phyloP scores from a whole-genome alignment of 2,329 filamentous ascomycete genomes.

The Ascochyta viciae-villosae region DNA sequence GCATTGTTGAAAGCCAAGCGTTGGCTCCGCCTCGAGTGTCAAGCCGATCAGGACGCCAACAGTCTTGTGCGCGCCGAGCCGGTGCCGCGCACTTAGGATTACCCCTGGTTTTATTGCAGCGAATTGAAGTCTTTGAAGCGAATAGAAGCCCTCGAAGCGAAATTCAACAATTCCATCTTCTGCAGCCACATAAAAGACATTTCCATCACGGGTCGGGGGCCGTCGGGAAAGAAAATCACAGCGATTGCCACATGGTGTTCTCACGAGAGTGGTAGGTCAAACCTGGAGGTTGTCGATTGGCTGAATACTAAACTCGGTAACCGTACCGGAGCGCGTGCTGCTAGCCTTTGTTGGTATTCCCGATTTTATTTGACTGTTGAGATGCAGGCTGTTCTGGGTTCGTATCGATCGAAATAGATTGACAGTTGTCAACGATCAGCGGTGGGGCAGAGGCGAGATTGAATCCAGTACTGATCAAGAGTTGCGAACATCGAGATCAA shows the following conservation, averaged over 20 bases:
- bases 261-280: background rate
- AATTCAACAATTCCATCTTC: constrained; percentile 25
- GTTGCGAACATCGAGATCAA: background rate
- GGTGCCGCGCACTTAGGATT: constrained; percentile 22
- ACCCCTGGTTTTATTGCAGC: constrained; percentile 19
- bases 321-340: constrained; percentile 7
- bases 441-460: constrained; percentile 10
- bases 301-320: constrained; percentile 1
- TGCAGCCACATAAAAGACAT: constrained; percentile 18
- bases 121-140: constrained; percentile 18
- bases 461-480: background rate
- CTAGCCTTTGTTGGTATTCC: background rate
- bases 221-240: background rate
- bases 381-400: background rate
- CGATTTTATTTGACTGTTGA: background rate
- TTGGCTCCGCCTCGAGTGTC: constrained; percentile 20
- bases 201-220: constrained; percentile 17
- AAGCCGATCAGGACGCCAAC: constrained; percentile 19
- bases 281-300: background rate
- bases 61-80: constrained; percentile 36
- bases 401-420: constrained; percentile 15
- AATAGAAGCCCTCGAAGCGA: constrained; percentile 11
- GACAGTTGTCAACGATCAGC: constrained; percentile 10
- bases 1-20: constrained; percentile 25
- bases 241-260: constrained; percentile 2